Evolutionary conservation across 305 asterid genomes (phyloP).

Genomic region (Plantago coronopus): DNA sequence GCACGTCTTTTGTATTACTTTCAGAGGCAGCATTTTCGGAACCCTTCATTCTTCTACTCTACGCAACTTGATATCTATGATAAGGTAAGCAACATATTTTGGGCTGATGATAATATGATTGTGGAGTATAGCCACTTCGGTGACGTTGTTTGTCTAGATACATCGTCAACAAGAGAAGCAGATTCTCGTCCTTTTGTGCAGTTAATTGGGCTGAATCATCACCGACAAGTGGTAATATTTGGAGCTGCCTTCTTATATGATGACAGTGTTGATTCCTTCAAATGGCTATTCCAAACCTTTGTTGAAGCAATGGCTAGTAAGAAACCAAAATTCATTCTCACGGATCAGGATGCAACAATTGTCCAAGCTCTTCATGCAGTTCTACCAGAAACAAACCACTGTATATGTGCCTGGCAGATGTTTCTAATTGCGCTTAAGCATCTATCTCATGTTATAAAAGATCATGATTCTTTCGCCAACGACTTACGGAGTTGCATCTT

Average conservation of each 20-base stretch:
- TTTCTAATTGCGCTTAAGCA: conserved; percentile 55
- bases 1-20: conserved; percentile 46
- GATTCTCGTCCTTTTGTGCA: conserved; percentile 48
- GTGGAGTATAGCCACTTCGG: conserved; percentile 54
- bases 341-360: conserved; percentile 64
- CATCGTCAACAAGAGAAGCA: conserved; percentile 40
- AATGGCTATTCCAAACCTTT: conserved; percentile 52
- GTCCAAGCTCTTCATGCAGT: conserved; percentile 61
- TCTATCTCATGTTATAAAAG: conserved; percentile 42
- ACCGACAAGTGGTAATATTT: conserved; percentile 42
- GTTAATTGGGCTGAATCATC: conserved; percentile 53
- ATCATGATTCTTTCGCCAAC: conserved; percentile 34
- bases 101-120: conserved; percentile 59
- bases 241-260: conserved; percentile 60
- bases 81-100: conserved; percentile 58
- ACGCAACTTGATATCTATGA: conserved; percentile 50
- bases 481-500: conserved; percentile 52
- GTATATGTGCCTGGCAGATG: conserved; percentile 63
- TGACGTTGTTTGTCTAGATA: conserved; percentile 58
- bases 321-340: conserved; percentile 53
- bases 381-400: conserved; percentile 52
- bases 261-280: conserved; percentile 48
- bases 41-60: conserved; percentile 50
- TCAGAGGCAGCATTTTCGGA: conserved; percentile 52
- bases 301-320: conserved; percentile 47